Base-by-base conservation (phyloP, 495 filamentous ascomycete species). In the Xylaria castorea region DNA sequence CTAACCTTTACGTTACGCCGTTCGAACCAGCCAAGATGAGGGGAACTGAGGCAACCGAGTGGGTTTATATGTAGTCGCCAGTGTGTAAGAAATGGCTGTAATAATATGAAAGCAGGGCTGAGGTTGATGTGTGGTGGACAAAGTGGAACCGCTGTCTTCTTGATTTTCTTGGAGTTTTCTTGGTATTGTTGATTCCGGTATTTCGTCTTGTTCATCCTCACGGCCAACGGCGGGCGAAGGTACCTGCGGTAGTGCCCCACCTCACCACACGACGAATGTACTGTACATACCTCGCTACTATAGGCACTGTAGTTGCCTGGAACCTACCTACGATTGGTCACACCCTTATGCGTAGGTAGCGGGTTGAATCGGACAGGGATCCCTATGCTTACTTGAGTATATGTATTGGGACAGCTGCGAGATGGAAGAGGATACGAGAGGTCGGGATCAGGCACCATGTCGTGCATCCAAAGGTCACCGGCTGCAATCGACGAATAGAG, bases 161-260 rank as follows among this genome's bases (percentile, higher is more conserved):
- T 25, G 50, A 36, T 57, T 57, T 68, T 68, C 50, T 57, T 68
- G 50, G 66, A 68, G 66, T 68, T 68, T 68, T 57, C 66, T 68
- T 68, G 66, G 50, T 64, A 64, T 30, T 18, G 36, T 38, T 25
- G 30, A 36, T 18, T 60, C 9, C 55, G 11, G 55, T 12, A 60
- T 36, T 36, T 9, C 22, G 14, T 34, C n/a, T 40, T 60, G 55
- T n/a, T 36, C 55, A 60, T 60, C 55, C 7, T 34, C 27, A 20
- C 53, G n/a, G n/a, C n/a, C n/a, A n/a, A n/a, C n/a, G n/a, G n/a
- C n/a, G n/a, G n/a, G n/a, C n/a, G n/a, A n/a, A 30, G 1, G 53
- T 32, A 16, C 9, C 25, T 32, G 34, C 3, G 5, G 8, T 27
- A 27, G 16, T 55, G 51, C 25, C n/a, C 25, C n/a, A 55, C 11